Conservation (phyloP, 2,329 filamentous ascomycete genomes). For the Fusarium graminum region DNA sequence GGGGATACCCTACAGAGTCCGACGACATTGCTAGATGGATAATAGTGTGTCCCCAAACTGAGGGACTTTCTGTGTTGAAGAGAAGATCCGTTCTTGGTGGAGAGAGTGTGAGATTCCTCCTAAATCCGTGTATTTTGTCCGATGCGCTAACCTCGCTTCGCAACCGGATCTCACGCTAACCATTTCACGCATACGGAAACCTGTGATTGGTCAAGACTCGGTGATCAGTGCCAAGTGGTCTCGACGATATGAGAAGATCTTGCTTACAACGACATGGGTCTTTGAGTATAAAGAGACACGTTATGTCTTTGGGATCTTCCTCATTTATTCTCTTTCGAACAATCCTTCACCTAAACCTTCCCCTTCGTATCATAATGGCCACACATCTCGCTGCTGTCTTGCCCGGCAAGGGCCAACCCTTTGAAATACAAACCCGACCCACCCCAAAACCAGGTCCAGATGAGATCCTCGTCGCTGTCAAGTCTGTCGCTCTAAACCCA, state of each 20-base stretch:
- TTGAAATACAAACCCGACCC: conserved; percentile 54
- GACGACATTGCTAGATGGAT: conserved; percentile 14
- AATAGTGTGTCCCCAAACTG: not conserved
- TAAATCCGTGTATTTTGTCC: not conserved
- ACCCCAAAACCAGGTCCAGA: conserved; percentile 61
- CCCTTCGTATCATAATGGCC: conserved; percentile 42
- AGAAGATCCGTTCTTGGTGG: conserved; percentile 7
- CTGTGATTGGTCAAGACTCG: conserved; percentile 46
- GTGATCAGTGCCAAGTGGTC: not conserved
- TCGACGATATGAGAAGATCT: not conserved
- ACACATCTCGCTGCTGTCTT: conserved; percentile 59
- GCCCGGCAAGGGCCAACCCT: conserved; percentile 53
- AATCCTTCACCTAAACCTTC: not conserved
- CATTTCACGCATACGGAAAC: conserved; percentile 38
- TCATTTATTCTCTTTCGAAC: not conserved
- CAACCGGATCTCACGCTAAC: conserved; percentile 43
- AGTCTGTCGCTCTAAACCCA: conserved; percentile 63
- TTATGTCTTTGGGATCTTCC: rapidly evolving
- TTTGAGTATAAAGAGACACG: conserved; percentile 8
- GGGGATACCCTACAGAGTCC: not conserved
- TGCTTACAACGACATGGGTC: too few relatives aligned
- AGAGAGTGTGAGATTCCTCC: not conserved
- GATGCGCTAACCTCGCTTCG: conserved; percentile 38
- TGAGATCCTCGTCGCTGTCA: conserved; percentile 63
- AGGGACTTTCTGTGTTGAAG: not conserved